phyloP scores from a whole-genome alignment of 2,329 filamentous ascomycete genomes.

The Akanthomyces dipterigenus region DNA sequence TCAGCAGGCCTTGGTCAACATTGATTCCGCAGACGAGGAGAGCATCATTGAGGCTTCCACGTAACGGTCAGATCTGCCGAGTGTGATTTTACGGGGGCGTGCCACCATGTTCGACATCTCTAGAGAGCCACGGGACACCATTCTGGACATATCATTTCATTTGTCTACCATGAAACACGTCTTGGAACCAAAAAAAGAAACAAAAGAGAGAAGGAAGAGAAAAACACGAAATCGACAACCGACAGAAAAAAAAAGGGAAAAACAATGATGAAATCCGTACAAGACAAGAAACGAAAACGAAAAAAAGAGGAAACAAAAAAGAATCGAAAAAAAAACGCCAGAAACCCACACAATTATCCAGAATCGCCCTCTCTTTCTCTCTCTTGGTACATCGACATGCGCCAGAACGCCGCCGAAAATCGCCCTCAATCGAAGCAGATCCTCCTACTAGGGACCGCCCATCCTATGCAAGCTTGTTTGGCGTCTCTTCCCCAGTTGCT shows the following conservation, averaged over 20 bases:
- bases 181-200: background rate
- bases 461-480: background rate
- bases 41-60: slow-evolving; percentile 7
- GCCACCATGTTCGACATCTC: background rate
- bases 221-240: background rate
- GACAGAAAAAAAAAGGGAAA: background rate
- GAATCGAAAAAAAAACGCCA: background rate
- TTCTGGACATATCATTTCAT: slow-evolving; percentile 1
- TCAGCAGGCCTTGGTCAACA: slow-evolving; percentile 44
- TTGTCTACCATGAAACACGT: background rate
- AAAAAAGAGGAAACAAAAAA: background rate
- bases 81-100: background rate
- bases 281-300: background rate
- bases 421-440: background rate
- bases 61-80: background rate
- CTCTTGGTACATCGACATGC: background rate
- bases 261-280: background rate
- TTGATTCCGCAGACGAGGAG: slow-evolving; percentile 28
- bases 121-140: background rate
- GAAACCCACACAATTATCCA: background rate
- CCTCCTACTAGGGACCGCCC: background rate
- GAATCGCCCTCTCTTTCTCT: background rate
- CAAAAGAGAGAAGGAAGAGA: no score
- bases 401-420: background rate
- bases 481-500: background rate